Evolutionary conservation across 371 early-diverging fungal genomes (phyloP).

Genomic region (Smittium mucronatum): DNA sequence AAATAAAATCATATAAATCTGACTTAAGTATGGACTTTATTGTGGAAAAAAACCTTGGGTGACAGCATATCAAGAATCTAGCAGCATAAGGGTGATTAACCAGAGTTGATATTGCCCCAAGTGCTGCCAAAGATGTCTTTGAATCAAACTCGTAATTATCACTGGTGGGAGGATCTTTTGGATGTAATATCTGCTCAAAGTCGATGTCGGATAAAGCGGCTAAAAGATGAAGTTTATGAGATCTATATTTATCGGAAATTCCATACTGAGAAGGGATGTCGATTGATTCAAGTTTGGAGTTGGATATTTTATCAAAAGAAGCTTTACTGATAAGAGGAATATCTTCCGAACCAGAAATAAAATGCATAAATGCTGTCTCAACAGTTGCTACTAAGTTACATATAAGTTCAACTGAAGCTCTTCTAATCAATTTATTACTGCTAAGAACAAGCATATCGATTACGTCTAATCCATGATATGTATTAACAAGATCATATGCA

Average conservation of each 20-base stretch:
- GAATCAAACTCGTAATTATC: constrained; percentile 37
- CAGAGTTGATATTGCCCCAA: constrained; percentile 79
- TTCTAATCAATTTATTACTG: constrained; percentile 63
- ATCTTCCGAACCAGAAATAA: constrained; percentile 24
- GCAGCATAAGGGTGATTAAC: constrained; percentile 20
- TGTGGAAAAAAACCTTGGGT: constrained; percentile 17
- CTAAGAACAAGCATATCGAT: constrained; percentile 71
- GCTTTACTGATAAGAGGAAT: constrained; percentile 5
- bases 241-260: constrained; percentile 28
- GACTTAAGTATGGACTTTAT: background rate
- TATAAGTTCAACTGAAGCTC: constrained; percentile 83
- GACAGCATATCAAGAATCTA: constrained; percentile 23
- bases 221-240: constrained; percentile 51
- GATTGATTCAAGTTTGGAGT: background rate
- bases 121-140: constrained; percentile 70
- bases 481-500: constrained; percentile 29
- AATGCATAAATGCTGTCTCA: constrained; percentile 55
- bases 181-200: constrained; percentile 68
- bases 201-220: constrained; percentile 76
- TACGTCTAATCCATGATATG: constrained; percentile 42
- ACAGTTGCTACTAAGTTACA: constrained; percentile 86
- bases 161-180: constrained; percentile 56
- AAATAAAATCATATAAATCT: background rate
- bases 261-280: constrained; percentile 24
- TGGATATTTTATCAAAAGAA: constrained; percentile 16